Evolutionary conservation across 75 land plant genomes (phyloP).

Genomic region (Sequoiadendron giganteum): DNA sequence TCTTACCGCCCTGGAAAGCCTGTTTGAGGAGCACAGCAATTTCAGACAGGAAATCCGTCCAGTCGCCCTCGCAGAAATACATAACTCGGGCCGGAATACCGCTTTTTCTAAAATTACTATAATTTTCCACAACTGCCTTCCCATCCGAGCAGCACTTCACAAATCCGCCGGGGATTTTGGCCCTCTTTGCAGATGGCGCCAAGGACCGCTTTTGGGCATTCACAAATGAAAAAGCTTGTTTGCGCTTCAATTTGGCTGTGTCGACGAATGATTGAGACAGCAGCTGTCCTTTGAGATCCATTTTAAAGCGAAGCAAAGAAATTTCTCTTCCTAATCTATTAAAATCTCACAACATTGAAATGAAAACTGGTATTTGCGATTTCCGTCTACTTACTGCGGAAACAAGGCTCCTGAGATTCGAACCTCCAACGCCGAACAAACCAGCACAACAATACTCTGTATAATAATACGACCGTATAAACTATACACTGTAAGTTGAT

Average conservation of each 20-base stretch:
- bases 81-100: conserved; percentile 34
- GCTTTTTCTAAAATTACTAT: conserved; percentile 38
- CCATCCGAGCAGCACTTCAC: no score
- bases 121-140: conserved; percentile 7
- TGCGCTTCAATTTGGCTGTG: background rate
- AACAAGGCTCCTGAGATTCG: background rate
- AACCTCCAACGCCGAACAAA: background rate
- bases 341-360: background rate
- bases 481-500: background rate
- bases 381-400: background rate
- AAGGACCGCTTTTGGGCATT: background rate
- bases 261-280: background rate
- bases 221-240: background rate
- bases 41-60: conserved; percentile 34
- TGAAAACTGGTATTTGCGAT: background rate
- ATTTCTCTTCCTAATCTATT: background rate
- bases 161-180: background rate
- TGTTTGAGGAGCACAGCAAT: conserved; percentile 15
- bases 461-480: background rate
- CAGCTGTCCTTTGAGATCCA: background rate
- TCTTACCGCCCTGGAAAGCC: conserved; percentile 25
- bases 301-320: background rate
- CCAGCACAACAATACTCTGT: background rate
- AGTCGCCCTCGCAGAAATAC: conserved; percentile 25
- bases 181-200: background rate